Evolutionary conservation across 2,329 filamentous ascomycete genomes (phyloP), one percentile per base, ranked within the genome.

Genomic region (Reticulascus tulasneorum): DNA sequence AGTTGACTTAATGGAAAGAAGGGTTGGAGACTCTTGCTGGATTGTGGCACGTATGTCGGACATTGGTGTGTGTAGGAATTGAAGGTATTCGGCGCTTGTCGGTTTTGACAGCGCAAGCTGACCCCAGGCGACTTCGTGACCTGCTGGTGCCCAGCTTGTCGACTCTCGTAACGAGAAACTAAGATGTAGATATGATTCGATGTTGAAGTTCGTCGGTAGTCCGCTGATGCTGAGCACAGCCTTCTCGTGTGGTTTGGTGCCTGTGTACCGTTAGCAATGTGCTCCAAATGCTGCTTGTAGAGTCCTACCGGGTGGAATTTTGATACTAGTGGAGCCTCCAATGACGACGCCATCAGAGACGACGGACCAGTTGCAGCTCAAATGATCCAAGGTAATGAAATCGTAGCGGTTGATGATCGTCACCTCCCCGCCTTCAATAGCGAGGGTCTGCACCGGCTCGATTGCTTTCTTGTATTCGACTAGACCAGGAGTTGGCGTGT

Each of bases 391-490:
- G 1, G 55, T 60, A 21, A 67, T 49, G 37, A 74, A 77, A 48
- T 79, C 74, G 49, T 79, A 76, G 9, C 69, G 63, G 37, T 77
- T 79, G 41, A 69, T 48, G 11, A 78, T 61, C 5, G 59, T 60
- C 3, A 77, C 56, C 3, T 54, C 50, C n/a, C 60, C 50, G 2
- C 63, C 64, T 7, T 66, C 50, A 6, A 74, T 48, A 0, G 42
- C 60, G 9, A 73, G 54, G 8, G 73, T 68, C 47, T 75, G 67
- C 31, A 82, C 67, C 0, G 77, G 79, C 46, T 78, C 71, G 37
- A 79, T 76, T 7, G 69, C 71, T 47, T 79, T 79, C 45, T 71
- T 71, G 45, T 76, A 72, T 47, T 79, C 75, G 8, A 57, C 42
- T 15, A 80, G 51, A 0, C 75, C 75, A 0, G 73, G 71, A 0